Evolutionary conservation across 2,329 filamentous ascomycete genomes (phyloP).

Genomic region (Eutypella sp.): DNA sequence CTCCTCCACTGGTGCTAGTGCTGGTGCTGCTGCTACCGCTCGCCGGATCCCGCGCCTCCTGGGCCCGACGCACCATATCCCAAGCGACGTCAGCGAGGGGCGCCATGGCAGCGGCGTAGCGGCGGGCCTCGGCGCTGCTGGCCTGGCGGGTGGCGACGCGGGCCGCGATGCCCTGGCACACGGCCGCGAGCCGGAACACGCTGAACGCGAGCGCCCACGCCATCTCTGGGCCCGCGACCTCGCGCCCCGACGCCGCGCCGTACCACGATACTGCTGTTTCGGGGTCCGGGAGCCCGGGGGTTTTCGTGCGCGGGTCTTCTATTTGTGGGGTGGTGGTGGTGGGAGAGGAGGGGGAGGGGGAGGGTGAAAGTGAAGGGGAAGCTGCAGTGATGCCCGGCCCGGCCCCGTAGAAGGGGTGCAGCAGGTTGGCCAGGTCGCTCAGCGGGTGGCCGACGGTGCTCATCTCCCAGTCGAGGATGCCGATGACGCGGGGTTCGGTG

Average conservation of each 20-base stretch:
- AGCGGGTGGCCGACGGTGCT: conserved; percentile 94
- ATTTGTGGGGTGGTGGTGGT: not conserved
- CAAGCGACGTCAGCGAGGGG: conserved; percentile 77
- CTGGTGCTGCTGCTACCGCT: no score
- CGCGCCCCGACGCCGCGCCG: conserved; percentile 62
- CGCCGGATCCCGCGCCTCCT: conserved; percentile 3
- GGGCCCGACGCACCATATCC: conserved; percentile 54
- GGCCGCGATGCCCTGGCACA: conserved; percentile 87
- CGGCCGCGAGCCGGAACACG: conserved; percentile 56
- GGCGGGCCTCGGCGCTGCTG: conserved; percentile 74
- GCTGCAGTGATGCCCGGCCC: conserved; percentile 11
- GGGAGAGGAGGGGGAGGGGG: conserved; percentile 42
- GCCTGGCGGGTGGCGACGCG: conserved; percentile 81
- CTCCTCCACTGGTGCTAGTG: no score
- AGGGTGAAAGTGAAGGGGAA: conserved; percentile 24
- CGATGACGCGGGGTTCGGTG: conserved; percentile 81
- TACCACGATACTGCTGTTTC: conserved; percentile 63
- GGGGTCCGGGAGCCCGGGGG: conserved; percentile 48
- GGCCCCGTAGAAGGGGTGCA: conserved; percentile 45
- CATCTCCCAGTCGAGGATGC: conserved; percentile 98
- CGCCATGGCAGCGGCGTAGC: conserved; percentile 64
- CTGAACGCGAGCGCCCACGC: conserved; percentile 59
- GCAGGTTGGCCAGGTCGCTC: conserved; percentile 81
- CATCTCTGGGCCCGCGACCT: conserved; percentile 46
- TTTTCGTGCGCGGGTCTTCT: conserved; percentile 41